phyloP scores from a whole-genome alignment of 2,329 filamentous ascomycete species.

The Exutisphaerella laricina region DNA sequence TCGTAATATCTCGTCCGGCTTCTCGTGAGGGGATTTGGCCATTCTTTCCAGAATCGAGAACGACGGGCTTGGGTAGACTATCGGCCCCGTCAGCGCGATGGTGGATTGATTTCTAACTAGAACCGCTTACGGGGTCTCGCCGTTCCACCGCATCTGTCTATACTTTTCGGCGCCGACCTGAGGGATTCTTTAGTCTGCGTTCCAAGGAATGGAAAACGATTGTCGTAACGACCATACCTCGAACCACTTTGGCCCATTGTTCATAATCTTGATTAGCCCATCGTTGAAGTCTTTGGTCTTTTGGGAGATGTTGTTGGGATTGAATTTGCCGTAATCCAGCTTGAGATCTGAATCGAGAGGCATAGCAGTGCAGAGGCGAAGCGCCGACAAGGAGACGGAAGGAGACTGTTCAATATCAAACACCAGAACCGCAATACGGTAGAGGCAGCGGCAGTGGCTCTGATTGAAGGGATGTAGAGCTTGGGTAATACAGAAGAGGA shows the following conservation, averaged over 20 bases:
- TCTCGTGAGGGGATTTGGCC: conserved; percentile 50
- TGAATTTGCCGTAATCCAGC: conserved; percentile 39
- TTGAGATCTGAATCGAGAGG: conserved; percentile 22
- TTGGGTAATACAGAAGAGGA: neutral
- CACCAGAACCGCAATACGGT: no score
- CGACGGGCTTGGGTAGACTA: conserved; percentile 36
- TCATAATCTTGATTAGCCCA: conserved; percentile 40
- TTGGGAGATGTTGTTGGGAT: conserved; percentile 36
- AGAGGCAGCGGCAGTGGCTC: no score
- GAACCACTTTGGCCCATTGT: conserved; percentile 46
- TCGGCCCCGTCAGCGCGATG: no score
- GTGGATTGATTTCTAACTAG: no score
- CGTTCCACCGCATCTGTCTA: conserved; percentile 49
- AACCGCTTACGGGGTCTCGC: conserved; percentile 41
- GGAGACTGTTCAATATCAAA: no score
- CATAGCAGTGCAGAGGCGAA: conserved; percentile 10
- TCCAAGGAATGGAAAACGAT: neutral
- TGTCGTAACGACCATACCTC: conserved; percentile 35
- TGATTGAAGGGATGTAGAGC: neutral
- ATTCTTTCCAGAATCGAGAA: conserved; percentile 45
- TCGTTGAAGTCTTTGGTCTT: conserved; percentile 43
- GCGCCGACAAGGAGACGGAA: neutral
- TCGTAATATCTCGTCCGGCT: conserved; percentile 46
- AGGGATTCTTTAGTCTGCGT: no score
- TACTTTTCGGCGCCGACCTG: conserved; percentile 51